These are phyloP conservation scores for Diaporthe sp. DNA, from an alignment of 2,329 filamentous ascomycete species.

Conservation along the genomic window DNA sequence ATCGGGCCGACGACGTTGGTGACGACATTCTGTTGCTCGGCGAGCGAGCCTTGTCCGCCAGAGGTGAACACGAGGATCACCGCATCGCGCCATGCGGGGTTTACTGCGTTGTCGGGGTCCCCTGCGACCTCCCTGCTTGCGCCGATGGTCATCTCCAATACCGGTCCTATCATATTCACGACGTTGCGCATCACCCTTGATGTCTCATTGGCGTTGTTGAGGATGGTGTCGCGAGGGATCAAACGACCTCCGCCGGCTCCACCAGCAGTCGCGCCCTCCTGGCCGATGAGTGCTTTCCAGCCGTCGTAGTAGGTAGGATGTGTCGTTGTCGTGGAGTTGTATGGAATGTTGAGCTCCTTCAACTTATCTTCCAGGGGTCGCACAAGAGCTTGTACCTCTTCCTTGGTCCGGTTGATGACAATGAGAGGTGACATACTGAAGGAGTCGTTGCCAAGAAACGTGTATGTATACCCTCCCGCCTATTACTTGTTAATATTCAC, in stretches of 20 bases:
- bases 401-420: background rate
- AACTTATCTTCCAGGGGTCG: background rate
- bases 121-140: background rate
- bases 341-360: background rate
- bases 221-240: background rate
- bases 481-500: background rate
- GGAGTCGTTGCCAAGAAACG: background rate
- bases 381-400: background rate
- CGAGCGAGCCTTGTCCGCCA: too few relatives aligned
- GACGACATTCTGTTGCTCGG: background rate
- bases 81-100: slow-evolving; percentile 60
- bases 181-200: background rate
- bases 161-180: background rate
- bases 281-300: background rate
- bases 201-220: background rate
- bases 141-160: slow-evolving; percentile 34
- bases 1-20: background rate
- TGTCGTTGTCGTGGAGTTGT: background rate
- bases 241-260: background rate
- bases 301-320: background rate
- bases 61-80: slow-evolving; percentile 45
- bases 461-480: background rate
- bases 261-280: background rate
- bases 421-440: background rate
- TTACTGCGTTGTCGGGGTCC: slow-evolving; percentile 52